phyloP scores from a whole-genome alignment of 73 alveolate genomes.

The Tetrahymena elliotti region DNA sequence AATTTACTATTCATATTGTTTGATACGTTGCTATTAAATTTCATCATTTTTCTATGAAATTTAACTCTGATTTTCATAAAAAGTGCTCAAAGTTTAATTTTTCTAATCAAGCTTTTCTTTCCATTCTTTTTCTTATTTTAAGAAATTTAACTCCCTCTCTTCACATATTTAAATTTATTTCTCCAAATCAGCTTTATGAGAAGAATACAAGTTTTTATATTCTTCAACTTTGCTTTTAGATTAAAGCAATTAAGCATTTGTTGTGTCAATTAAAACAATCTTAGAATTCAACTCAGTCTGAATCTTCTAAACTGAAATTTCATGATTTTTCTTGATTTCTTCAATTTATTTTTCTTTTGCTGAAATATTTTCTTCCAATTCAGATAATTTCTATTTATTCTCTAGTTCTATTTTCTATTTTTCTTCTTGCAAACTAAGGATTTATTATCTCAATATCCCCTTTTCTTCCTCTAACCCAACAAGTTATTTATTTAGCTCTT shows the following conservation, averaged over 20 bases:
- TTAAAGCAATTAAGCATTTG: not conserved
- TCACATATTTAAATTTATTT: not conserved
- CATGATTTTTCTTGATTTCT: not conserved
- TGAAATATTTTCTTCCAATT: not conserved
- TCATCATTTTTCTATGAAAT: not conserved
- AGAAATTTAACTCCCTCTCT: not conserved
- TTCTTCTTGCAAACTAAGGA: not conserved
- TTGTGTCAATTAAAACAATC: not conserved
- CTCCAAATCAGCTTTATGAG: not conserved
- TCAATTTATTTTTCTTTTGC: not conserved
- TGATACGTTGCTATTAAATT: not conserved
- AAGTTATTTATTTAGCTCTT: not conserved
- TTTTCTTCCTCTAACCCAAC: not conserved
- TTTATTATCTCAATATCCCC: not conserved
- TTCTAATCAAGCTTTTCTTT: not conserved
- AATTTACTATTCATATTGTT: not conserved
- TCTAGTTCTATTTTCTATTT: not conserved
- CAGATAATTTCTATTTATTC: not conserved
- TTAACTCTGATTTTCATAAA: not conserved
- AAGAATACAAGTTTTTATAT: not conserved
- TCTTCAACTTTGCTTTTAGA: not conserved
- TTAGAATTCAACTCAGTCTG: not conserved
- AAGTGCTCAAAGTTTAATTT: not conserved
- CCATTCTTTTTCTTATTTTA: not conserved
- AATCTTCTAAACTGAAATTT: not conserved